Percentiles rank a stretch among this genome's conserved stretches.
These are phyloP conservation scores for Colletotrichum paranaense DNA, from an alignment of 2,329 filamentous ascomycete genomes.

Conservation along the genomic window DNA sequence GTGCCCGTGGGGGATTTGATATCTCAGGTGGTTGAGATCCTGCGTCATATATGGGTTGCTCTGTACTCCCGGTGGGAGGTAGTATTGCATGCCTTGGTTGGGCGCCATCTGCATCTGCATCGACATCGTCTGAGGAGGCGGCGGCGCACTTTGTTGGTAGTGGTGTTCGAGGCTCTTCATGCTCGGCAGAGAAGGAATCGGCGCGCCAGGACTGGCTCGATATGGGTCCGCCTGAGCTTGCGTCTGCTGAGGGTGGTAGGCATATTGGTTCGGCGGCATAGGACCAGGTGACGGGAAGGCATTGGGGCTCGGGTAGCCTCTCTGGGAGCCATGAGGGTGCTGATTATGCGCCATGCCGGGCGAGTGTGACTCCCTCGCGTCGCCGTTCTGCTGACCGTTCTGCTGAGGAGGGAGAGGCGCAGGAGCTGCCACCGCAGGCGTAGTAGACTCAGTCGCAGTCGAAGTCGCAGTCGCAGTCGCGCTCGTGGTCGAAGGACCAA, in stretches of 20 bases:
- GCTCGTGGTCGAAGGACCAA: neutral
- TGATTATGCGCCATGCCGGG: conserved; percentile 38
- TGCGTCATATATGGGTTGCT: conserved; percentile 39
- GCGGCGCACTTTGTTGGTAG: conserved; percentile 41
- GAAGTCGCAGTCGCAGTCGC: neutral
- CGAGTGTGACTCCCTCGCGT: conserved; percentile 36
- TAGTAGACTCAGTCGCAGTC: conserved; percentile 4
- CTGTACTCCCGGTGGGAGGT: conserved; percentile 46
- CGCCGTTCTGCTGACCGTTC: conserved; percentile 33
- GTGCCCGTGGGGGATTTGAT: conserved; percentile 55
- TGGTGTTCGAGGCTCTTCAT: conserved; percentile 55
- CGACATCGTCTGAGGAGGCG: conserved; percentile 47
- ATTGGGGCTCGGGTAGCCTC: conserved; percentile 37
- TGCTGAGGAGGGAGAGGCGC: neutral
- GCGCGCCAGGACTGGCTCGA: conserved; percentile 44
- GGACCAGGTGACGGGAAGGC: conserved; percentile 29
- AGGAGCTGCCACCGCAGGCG: neutral
- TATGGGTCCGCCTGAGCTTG: conserved; percentile 48
- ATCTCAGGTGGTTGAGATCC: conserved; percentile 59
- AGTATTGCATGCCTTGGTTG: conserved; percentile 53
- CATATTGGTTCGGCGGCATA: conserved; percentile 28
- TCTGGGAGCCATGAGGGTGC: conserved; percentile 33
- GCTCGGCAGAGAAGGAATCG: conserved; percentile 52
- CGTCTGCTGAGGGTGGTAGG: conserved; percentile 37
- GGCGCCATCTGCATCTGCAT: conserved; percentile 48